Percentiles rank a stretch among this genome's conserved stretches.
Conservation (phyloP, 2,329 filamentous ascomycete species). For the Hymenoscyphus salicellus region DNA sequence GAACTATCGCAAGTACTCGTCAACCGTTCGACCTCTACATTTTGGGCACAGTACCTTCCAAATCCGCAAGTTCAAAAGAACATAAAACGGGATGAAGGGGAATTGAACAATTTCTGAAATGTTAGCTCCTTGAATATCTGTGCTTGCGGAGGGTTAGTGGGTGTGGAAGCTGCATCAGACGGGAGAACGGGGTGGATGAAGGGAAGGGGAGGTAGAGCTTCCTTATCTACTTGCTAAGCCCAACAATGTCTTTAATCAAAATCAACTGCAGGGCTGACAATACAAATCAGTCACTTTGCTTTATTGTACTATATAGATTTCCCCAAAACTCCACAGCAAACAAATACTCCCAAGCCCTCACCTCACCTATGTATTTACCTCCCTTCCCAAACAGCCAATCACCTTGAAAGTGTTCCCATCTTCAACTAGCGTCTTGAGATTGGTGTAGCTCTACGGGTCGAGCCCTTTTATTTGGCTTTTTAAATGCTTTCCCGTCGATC, state of each 20-base stretch:
- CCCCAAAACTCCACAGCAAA: too few relatives aligned
- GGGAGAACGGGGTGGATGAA: conserved; percentile 3
- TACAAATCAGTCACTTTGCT: conserved; percentile 17
- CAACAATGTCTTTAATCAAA: conserved; percentile 23
- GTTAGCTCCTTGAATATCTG: conserved; percentile 18
- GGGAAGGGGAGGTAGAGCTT: conserved; percentile 6
- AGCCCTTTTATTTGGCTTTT: too few relatives aligned
- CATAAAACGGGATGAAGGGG: neutral
- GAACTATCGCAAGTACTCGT: conserved; percentile 4
- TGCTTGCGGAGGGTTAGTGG: conserved; percentile 8
- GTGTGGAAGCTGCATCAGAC: conserved; percentile 11
- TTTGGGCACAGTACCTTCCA: neutral
- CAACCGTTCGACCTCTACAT: conserved; percentile 2
- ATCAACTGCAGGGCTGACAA: conserved; percentile 22
- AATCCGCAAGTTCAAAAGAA: neutral
- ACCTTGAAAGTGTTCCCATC: too few relatives aligned
- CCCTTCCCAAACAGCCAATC: too few relatives aligned
- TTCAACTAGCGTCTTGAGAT: too few relatives aligned
- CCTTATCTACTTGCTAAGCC: conserved; percentile 16
- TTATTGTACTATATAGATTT: too few relatives aligned
- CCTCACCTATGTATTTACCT: too few relatives aligned
- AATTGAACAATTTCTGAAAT: conserved; percentile 19
- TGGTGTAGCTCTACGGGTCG: too few relatives aligned
- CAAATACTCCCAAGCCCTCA: too few relatives aligned
- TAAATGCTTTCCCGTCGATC: too few relatives aligned